Base-by-base conservation (phyloP, 1,139 yeast genomes). In the Suhomyces panamericanus region DNA sequence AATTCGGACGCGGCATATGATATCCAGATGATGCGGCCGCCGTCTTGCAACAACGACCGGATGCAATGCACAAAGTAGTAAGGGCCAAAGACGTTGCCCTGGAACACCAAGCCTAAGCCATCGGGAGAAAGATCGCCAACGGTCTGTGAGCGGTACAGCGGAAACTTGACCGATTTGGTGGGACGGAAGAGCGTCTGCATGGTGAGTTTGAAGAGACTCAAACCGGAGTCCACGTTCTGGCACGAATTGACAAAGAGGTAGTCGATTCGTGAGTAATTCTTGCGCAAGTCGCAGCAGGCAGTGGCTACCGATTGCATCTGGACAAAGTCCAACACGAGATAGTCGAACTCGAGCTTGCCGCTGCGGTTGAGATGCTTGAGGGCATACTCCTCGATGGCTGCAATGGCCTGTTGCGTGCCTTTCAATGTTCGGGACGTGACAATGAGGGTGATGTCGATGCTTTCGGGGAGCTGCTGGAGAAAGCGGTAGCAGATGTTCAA, bases 31-130 rank as follows among this genome's bases (percentile, higher is more conserved):
- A 93, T 71, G 45, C 77, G 75, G 1, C 93, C 90, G 1, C 82
- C 83, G 13, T 70, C 61, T 16, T 63, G 54, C 27, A 90, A 68
- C 34, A 83, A 63, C 12, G 80, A 81, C 41, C 68, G 61, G 31
- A 87, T 68, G 52, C 75, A 83, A 54, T 84, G 87, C 36, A 87
- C 70, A 43, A 93, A 70, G 63, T 83, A 93, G 69, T 88, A 91
- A 1, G 98, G 99, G 0, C 96, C 96, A 66, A 95, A 87, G 11
- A 91, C 96, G 60, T 93, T 93, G 3, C 95, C 96, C 66, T 93
- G 96, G 67, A 93, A 95, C 5, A 90, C 91, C 32, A 87, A 69
- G 0, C 99, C 98, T 73, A 93, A 57, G 0, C 81, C 90, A 56
- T 81, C 89, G n/a, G 58, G 62, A 0, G 96, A 79, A 54, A 77